Evolutionary conservation across 371 early-diverging fungal genomes (phyloP), one percentile per base, ranked within the genome.

Genomic region (Actinomucor elegans): DNA sequence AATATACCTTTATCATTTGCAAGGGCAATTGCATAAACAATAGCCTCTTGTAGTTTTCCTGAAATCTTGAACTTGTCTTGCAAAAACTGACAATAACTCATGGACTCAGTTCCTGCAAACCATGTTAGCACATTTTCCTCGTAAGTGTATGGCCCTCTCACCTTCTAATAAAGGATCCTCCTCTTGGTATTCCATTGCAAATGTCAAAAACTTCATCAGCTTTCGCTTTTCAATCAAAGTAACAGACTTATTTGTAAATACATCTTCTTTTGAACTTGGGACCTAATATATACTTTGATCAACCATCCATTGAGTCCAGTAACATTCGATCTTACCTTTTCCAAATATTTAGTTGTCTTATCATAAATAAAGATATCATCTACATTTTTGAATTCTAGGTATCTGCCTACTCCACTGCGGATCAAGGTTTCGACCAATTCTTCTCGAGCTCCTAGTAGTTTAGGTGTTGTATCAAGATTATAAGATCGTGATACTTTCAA

Each of bases 211-310:
- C 57, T 87, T 86, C 95, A 96, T 96, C 66, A 97, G 55, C 49
- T 85, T 81, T 50, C 96, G 78, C 68, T 96, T 96, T 42, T 94
- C 96, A 35, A 91, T 69, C 34, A 96, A 72, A 3, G 69, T 72
- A 5, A 95, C 77, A 8, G 83, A 64, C 31, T 88, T 81, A 62
- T 86, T 86, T 11, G 83, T 80, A 74, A 97, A 97, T 10, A 97
- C 85, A 61, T 94, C 96, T 65, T 94, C 94, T 63, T 94, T 96
- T 40, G 92, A 88, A n/a, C 89, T 82, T 0, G 96, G 97, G 11
- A 95, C 92, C 85, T 84, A 46, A 1, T n/a, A 42, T 37, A 51
- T 41, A 15, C 32, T n/a, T 20, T 28, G 7, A 31, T 5, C 15
- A 33, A n/a, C 4, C 21, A 23, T 20, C 11, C 10, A 48, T 36